Evolutionary conservation across 805 yeast species (phyloP).

Genomic region (Naumovozyma baii): DNA sequence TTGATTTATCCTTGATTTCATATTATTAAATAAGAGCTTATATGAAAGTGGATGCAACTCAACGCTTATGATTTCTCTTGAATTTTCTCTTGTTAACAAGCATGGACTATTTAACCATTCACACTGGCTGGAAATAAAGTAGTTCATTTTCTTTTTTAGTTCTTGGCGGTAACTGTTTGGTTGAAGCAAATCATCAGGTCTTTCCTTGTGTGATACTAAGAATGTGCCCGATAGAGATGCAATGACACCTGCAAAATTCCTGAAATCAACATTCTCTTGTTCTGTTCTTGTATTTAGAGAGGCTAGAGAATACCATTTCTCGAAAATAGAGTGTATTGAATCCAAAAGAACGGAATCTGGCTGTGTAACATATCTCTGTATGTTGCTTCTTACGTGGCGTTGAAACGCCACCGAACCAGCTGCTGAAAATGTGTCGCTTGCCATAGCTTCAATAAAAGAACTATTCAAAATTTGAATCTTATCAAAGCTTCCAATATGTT

Average conservation of each 20-base stretch:
- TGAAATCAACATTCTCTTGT: slow-evolving; percentile 38
- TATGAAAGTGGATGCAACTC: slow-evolving; percentile 51
- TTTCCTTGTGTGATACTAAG: slow-evolving; percentile 26
- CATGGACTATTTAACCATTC: slow-evolving; percentile 37
- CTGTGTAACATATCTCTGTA: slow-evolving; percentile 16
- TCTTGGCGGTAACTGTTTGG: slow-evolving; percentile 19
- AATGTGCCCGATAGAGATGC: slow-evolving; percentile 62
- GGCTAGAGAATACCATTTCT: slow-evolving; percentile 20
- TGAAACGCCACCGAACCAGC: slow-evolving; percentile 63
- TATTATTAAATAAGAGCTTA: slow-evolving; percentile 36
- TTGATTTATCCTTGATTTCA: slow-evolving; percentile 30
- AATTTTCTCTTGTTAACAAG: slow-evolving; percentile 51
- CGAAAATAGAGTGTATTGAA: slow-evolving; percentile 30
- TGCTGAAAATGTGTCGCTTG: slow-evolving; percentile 50
- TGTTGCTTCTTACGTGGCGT: slow-evolving; percentile 45
- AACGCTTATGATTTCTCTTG: slow-evolving; percentile 55
- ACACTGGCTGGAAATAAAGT: slow-evolving; percentile 41
- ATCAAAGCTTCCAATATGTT: slow-evolving; percentile 17
- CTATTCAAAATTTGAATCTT: slow-evolving; percentile 24
- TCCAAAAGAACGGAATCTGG: slow-evolving; percentile 23
- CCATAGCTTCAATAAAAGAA: slow-evolving; percentile 36
- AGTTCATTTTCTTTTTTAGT: slow-evolving; percentile 31
- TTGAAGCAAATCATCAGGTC: slow-evolving; percentile 4
- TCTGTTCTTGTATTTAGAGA: slow-evolving; percentile 11
- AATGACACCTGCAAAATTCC: slow-evolving; percentile 61